phyloP scores from a whole-genome alignment of 139 green algal genomes.

The Picochlorum sp. region DNA sequence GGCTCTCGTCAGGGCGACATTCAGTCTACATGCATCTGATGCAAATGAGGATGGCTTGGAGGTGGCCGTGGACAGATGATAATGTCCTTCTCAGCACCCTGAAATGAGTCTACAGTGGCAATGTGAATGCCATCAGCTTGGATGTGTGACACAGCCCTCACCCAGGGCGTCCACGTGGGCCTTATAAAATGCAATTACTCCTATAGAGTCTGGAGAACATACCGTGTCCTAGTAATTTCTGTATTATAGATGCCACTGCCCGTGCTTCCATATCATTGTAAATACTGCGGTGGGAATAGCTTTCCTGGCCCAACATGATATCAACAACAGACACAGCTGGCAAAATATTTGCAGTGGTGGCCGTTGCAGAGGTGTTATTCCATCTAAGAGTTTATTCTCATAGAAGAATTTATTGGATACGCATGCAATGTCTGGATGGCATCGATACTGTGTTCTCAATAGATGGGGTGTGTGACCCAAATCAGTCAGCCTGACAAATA shows the following conservation, averaged over 20 bases:
- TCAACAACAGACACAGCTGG: conserved; percentile 43
- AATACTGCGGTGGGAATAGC: conserved; percentile 29
- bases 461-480: conserved; percentile 53
- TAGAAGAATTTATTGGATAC: conserved; percentile 75
- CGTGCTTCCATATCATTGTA: conserved; percentile 50
- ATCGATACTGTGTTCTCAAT: conserved; percentile 70
- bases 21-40: conserved; percentile 42
- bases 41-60: conserved; percentile 31
- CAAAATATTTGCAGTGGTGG: conserved; percentile 46
- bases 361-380: conserved; percentile 36
- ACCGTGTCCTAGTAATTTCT: conserved; percentile 23
- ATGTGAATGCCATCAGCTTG: conserved; percentile 30
- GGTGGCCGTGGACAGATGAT: conserved; percentile 68
- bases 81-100: conserved; percentile 72
- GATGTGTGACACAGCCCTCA: background rate
- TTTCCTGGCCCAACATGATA: conserved; percentile 25
- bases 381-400: conserved; percentile 54
- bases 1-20: conserved; percentile 71
- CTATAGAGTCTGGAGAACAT: conserved; percentile 24
- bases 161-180: conserved; percentile 40
- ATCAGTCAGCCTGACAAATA: conserved; percentile 68
- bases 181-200: conserved; percentile 77
- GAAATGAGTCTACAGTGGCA: conserved; percentile 80
- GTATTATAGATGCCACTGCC: conserved; percentile 31
- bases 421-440: conserved; percentile 56